Evolutionary conservation across 1,284 basidiomycete genomes (phyloP).

Genomic region (Fistulina hepatica): DNA sequence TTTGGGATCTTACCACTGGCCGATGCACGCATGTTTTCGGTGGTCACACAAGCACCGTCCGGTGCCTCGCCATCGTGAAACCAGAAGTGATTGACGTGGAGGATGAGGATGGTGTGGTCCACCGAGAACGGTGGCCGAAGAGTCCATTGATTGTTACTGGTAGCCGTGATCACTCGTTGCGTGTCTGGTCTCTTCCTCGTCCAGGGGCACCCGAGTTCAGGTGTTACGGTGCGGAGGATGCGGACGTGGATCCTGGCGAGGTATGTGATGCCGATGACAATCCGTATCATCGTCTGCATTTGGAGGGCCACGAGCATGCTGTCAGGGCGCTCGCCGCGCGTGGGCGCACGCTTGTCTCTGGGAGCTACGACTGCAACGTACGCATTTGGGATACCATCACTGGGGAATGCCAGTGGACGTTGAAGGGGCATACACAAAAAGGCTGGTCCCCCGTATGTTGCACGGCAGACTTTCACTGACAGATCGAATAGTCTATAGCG

Average conservation of each 20-base stretch:
- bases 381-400: constrained; percentile 91
- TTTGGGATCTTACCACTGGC: constrained; percentile 80
- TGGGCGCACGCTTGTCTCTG: constrained; percentile 84
- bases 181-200: constrained; percentile 84
- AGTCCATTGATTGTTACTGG: constrained; percentile 86
- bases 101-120: constrained; percentile 43
- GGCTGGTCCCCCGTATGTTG: constrained; percentile 42
- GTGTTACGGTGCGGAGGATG: constrained; percentile 59
- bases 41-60: constrained; percentile 89
- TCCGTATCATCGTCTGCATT: constrained; percentile 77
- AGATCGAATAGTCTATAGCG: constrained; percentile 66
- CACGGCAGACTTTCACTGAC: constrained; percentile 3
- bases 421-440: constrained; percentile 85
- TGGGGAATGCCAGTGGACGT: constrained; percentile 72
- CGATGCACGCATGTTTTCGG: constrained; percentile 84
- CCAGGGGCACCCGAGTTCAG: constrained; percentile 68
- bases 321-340: constrained; percentile 87
- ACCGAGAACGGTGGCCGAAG: constrained; percentile 73
- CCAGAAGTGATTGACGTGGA: constrained; percentile 72
- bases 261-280: constrained; percentile 72
- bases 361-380: constrained; percentile 89
- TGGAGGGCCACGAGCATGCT: constrained; percentile 84
- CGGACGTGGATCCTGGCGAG: constrained; percentile 57
- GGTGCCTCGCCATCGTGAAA: constrained; percentile 83
- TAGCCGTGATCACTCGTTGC: constrained; percentile 79